Evolutionary conservation across 306 rosid species (phyloP).

Genomic region (Macrotyloma uniflorum): DNA sequence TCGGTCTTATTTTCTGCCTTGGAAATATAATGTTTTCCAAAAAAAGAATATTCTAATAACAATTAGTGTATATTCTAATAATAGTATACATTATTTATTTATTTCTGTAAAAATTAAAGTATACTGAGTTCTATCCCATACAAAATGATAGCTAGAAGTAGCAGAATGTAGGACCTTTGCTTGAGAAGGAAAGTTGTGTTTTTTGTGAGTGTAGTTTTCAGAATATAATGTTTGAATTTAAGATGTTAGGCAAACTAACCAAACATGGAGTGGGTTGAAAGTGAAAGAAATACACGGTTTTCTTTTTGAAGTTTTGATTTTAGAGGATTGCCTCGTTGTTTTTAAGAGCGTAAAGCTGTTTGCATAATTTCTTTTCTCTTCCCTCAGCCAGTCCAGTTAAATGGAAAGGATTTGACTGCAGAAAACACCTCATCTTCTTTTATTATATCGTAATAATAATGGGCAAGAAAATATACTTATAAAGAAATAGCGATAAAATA

Average conservation of each 20-base stretch:
- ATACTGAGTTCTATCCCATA: neutral
- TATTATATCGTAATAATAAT: neutral
- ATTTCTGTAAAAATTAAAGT: neutral
- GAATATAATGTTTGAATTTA: neutral
- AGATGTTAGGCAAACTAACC: neutral
- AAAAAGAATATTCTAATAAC: too few species aligned
- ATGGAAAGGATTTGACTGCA: neutral
- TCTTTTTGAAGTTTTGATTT: neutral
- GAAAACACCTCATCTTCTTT: neutral
- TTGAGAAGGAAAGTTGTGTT: too few species aligned
- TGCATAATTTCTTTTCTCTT: neutral
- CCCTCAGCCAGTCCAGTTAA: conserved; percentile 25
- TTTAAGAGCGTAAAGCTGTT: too few species aligned
- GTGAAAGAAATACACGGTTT: too few species aligned
- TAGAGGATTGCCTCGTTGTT: too few species aligned
- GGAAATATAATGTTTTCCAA: neutral
- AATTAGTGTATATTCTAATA: neutral
- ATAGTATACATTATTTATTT: neutral
- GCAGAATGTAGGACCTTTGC: too few species aligned
- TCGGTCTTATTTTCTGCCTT: neutral
- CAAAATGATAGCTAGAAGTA: neutral
- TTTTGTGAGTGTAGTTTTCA: too few species aligned
- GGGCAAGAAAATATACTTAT: too few species aligned
- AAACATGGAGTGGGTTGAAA: neutral
- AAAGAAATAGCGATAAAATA: too few species aligned